Conservation (phyloP, 2,329 filamentous ascomycete species). For the Penicillium psychrosexuale region DNA sequence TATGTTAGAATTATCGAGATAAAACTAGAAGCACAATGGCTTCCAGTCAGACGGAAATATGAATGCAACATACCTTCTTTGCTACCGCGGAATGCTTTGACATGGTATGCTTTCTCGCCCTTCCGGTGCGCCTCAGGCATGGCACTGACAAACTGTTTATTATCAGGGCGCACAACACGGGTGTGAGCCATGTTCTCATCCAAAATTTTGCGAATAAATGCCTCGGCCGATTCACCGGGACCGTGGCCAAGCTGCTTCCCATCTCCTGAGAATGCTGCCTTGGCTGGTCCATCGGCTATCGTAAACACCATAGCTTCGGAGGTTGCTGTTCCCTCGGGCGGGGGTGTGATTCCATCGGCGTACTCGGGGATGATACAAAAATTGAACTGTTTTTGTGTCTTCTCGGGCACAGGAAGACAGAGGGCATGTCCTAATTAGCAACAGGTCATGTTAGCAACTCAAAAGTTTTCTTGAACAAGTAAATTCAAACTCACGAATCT, state of each 20-base stretch:
- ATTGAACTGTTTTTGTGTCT: slow-evolving; percentile 61
- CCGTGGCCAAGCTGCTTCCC: slow-evolving; percentile 45
- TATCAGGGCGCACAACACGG: slow-evolving; percentile 53
- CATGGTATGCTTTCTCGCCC: slow-evolving; percentile 61
- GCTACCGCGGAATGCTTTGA: slow-evolving; percentile 61
- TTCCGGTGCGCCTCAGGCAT: slow-evolving; percentile 60
- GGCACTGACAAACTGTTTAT: slow-evolving; percentile 59
- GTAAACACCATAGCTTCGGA: slow-evolving; percentile 61
- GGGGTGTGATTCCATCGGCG: slow-evolving; percentile 48
- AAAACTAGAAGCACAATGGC: neutral
- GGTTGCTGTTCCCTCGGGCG: slow-evolving; percentile 41
- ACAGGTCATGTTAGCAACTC: slow-evolving; percentile 6
- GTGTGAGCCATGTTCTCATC: slow-evolving; percentile 48
- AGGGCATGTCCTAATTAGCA: slow-evolving; percentile 51
- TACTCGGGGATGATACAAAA: slow-evolving; percentile 58
- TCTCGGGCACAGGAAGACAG: slow-evolving; percentile 63
- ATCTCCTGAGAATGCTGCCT: slow-evolving; percentile 43
- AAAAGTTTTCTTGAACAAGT: too few species aligned
- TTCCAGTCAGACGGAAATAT: neutral
- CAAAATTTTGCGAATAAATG: slow-evolving; percentile 44
- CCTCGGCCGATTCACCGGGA: slow-evolving; percentile 47
- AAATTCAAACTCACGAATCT: slow-evolving; percentile 43
- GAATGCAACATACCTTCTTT: slow-evolving; percentile 55
- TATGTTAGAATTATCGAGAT: slow-evolving; percentile 4
- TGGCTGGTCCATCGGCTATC: slow-evolving; percentile 52